Base-by-base conservation (phyloP, 2,329 filamentous ascomycete species). In the Penicillium janthinellum region DNA sequence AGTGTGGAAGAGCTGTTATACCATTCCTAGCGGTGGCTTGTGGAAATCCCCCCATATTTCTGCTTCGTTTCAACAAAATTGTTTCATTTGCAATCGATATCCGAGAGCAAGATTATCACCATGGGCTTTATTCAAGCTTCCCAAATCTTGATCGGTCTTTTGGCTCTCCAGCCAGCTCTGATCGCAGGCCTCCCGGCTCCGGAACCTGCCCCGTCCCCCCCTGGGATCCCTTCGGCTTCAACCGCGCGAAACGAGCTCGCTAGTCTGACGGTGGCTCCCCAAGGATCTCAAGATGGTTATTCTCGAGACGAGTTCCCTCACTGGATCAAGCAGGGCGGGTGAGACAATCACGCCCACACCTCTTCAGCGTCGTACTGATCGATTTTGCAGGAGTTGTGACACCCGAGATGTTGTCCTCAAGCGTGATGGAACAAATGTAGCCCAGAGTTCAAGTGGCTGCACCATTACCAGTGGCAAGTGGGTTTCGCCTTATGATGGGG, bases 401-500 rank as follows among this genome's bases (percentile, higher is more conserved):
- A 90, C 90, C 20, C 82, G 85, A 55, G 90, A 93, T 71, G 84
- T 81, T 2, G 90, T 94, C 38, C 82, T 94, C 28, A 83, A 87
- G 76, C 88, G 91, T 41, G 90, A 95, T 72, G 91, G 90, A 50
- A 84, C 80, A 12, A 78, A 80, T 64, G 88, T 94, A 11, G 77
- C 82, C 5, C 81, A 83, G 38, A 81, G 83, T 73, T 37, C 53
- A 2, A 79, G 75, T 12, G 80, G 83, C 37, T 96, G 91, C 75
- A 77, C 82, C 1, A 75, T 89, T 0, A 87, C 82, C 0, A 86
- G 84, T 3, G 91, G 91, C 4, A 81, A 79, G 0, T 95, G 91
- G 91, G 76, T 73, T 42, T 88, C 85, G 38, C 88, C 89, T 0
- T 95, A 90, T 72, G 91, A 94, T 69, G 90, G 90, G 15, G 87